These are phyloP conservation scores for Xylaria sp. DNA, from an alignment of 2,329 filamentous ascomycete genomes.

Conservation along the genomic window DNA sequence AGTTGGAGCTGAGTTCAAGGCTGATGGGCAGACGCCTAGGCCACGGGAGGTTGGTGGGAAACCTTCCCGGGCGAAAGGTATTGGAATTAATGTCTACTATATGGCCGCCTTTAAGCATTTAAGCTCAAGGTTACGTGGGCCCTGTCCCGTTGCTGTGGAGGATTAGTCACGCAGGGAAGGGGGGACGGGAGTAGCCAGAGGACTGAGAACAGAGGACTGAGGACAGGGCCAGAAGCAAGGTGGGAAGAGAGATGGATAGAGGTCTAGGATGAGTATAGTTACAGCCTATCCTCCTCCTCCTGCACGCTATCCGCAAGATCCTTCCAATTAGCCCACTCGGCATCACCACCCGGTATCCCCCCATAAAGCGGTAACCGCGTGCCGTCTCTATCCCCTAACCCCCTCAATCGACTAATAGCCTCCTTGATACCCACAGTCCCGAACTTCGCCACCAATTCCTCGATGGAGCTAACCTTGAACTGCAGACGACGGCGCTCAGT, in stretches of 20 bases:
- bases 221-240: no score
- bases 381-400: slow-evolving; percentile 68
- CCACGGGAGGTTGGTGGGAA: not conserved
- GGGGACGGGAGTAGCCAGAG: not conserved
- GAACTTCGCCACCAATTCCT: slow-evolving; percentile 69
- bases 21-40: not conserved
- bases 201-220: no score
- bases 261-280: not conserved
- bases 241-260: not conserved
- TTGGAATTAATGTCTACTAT: not conserved
- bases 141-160: not conserved
- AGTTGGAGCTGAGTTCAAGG: no score
- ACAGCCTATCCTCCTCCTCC: slow-evolving; percentile 42
- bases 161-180: not conserved
- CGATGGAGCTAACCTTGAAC: slow-evolving; percentile 69
- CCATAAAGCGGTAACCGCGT: slow-evolving; percentile 68
- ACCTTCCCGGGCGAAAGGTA: not conserved
- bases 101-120: not conserved
- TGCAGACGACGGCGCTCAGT: slow-evolving; percentile 66
- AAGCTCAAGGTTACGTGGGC: not conserved
- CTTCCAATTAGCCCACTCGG: slow-evolving; percentile 61
- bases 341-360: slow-evolving; percentile 66
- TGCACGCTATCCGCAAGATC: slow-evolving; percentile 57
- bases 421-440: slow-evolving; percentile 75
- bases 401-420: slow-evolving; percentile 67